Percentiles rank a stretch among this genome's conserved stretches.
phyloP scores from a whole-genome alignment of 495 filamentous ascomycete genomes.

The Talaromyces nanjingensis region DNA sequence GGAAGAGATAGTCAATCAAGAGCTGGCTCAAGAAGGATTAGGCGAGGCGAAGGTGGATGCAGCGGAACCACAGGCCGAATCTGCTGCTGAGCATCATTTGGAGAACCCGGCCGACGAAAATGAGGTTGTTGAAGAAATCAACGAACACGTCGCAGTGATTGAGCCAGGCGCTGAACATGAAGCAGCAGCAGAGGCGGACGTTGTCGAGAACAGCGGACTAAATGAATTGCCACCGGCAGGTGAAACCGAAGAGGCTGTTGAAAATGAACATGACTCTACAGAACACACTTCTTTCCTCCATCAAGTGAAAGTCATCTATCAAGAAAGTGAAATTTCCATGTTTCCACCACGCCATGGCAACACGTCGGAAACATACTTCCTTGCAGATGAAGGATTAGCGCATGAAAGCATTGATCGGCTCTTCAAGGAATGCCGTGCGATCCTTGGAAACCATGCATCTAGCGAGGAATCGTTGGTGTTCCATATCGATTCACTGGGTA shows the following conservation, averaged over 20 bases:
- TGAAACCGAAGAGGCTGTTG: not conserved
- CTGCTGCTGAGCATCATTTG: slow-evolving; percentile 12
- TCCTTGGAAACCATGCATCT: slow-evolving; percentile 59
- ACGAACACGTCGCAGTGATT: not conserved
- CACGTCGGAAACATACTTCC: slow-evolving; percentile 63
- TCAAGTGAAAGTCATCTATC: slow-evolving; percentile 57
- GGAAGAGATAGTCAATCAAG: not conserved
- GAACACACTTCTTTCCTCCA: slow-evolving; percentile 25
- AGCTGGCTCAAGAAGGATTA: not conserved
- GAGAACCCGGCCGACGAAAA: slow-evolving; percentile 3
- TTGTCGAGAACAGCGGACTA: slow-evolving; percentile 8
- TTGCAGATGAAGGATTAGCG: slow-evolving; percentile 58
- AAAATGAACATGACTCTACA: slow-evolving; percentile 1
- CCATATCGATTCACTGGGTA: slow-evolving; percentile 57
- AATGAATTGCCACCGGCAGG: not conserved
- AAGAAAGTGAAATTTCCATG: slow-evolving; percentile 59
- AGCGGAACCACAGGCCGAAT: not conserved
- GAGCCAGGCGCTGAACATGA: slow-evolving; percentile 3
- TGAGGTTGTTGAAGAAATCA: not conserved
- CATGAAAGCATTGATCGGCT: slow-evolving; percentile 52
- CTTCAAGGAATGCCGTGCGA: slow-evolving; percentile 55
- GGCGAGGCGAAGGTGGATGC: not conserved
- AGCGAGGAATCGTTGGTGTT: slow-evolving; percentile 64
- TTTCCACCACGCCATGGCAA: slow-evolving; percentile 61
- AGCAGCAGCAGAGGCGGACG: slow-evolving; percentile 8